Conservation (phyloP, 2,329 filamentous ascomycete genomes). For the Colletotrichum sp. region DNA sequence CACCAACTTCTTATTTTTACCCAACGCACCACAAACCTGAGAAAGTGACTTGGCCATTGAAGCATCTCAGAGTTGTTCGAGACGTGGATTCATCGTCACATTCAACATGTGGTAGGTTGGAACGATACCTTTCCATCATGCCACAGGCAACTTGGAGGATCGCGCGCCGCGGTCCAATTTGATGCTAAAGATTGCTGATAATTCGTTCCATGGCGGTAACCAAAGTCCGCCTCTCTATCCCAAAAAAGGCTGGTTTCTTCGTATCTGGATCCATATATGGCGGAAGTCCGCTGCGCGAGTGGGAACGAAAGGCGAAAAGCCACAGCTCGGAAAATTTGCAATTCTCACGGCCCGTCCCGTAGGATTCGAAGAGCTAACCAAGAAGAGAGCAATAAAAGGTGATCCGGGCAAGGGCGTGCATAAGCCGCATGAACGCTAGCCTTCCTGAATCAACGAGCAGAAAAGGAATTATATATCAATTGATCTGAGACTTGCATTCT, state of each 20-base stretch:
- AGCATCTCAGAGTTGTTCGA: not conserved
- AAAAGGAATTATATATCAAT: not conserved
- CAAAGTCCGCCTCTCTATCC: not conserved
- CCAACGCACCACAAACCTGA: too few species aligned
- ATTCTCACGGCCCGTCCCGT: not conserved
- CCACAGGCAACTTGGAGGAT: not conserved
- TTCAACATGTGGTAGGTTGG: not conserved
- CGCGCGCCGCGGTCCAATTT: not conserved
- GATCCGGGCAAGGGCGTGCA: not conserved
- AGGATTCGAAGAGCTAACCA: not conserved
- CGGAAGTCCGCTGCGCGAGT: not conserved
- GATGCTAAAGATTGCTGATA: not conserved
- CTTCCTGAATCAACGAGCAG: not conserved
- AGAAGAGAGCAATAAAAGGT: not conserved
- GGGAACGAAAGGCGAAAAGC: not conserved
- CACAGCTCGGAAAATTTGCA: not conserved
- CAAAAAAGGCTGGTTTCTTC: accelerated
- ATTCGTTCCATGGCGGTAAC: accelerated
- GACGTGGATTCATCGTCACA: not conserved
- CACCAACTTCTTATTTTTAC: not conserved
- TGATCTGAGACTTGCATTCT: not conserved
- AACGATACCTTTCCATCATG: not conserved
- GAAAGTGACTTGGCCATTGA: not conserved
- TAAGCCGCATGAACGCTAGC: not conserved
- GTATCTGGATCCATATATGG: not conserved